Evolutionary conservation across 768 basidiomycete genomes (phyloP), one percentile per base, ranked within the genome.

Genomic region (Mrakia gelida): DNA sequence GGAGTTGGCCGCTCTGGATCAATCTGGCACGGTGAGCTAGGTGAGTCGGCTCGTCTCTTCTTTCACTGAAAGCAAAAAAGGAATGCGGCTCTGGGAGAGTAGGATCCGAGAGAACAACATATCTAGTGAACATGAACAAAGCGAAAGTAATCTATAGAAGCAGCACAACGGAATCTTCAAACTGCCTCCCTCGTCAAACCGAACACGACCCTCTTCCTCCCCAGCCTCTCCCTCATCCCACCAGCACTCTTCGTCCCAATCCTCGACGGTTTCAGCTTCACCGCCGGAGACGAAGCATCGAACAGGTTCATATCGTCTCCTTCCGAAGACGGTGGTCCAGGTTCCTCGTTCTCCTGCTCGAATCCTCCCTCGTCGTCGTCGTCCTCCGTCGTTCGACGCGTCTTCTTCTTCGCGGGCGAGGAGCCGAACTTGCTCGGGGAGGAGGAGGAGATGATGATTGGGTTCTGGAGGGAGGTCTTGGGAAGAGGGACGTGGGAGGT

Each of bases 261-360:
- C 15, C 65, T 41, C 32, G 32, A 28, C 30, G 32, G 30, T 16
- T 32, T 67, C 41, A 43, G 13, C 38, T 70, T 70, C 41, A 70
- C 34, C 18, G 26, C 54, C 52, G 73, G 73, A 2, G 73, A 73
- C 10, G 34, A 38, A 26, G 73, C 73, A 30, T n/a, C 61, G 56
- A 73, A 73, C 16, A 73, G 73, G 28, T 73, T 54, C 73, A 73
- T 73, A 34, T 73, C 73, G 54, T 73, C 54, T 59, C 73, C 15
- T 23, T 30, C 41, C 49, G 49, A 52, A 2, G 49, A 52, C 18
- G 49, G 49, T 52, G 18, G 49, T 61, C 73, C 54, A 15, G 32
- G n/a, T 61, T n/a, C 15, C 34, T 41, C 54, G 52, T 21, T 34
- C 41, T 62, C 52, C 23, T 18, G 32, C 30, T 26, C 38, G 9